phyloP scores from a whole-genome alignment of 2,329 filamentous ascomycete species.

The Neurospora sp. region DNA sequence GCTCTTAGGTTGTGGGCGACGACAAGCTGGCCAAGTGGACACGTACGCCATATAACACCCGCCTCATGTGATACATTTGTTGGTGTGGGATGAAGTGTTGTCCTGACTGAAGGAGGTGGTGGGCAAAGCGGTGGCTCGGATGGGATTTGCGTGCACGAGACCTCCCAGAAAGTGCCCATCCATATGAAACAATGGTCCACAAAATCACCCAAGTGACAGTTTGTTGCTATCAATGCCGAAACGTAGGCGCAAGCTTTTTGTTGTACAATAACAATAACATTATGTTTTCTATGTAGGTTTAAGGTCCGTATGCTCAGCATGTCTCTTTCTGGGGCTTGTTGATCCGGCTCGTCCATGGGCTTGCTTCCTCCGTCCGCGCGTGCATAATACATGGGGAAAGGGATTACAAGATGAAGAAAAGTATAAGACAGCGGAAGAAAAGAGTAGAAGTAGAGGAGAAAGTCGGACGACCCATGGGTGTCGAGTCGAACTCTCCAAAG shows the following conservation, averaged over 20 bases:
- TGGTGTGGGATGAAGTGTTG: not conserved
- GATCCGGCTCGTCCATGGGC: not conserved
- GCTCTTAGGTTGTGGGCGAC: not conserved
- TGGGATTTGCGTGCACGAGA: not conserved
- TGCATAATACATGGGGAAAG: not conserved
- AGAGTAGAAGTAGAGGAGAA: not conserved
- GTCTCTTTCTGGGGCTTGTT: not conserved
- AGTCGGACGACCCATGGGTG: not conserved
- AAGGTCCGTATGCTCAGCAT: not conserved
- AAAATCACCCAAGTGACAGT: not conserved
- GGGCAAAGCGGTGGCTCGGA: not conserved
- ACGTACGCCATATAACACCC: too few relatives aligned
- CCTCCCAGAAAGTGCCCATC: too few relatives aligned
- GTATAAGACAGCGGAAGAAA: conserved; percentile 1
- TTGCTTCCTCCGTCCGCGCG: not conserved
- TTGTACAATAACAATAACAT: not conserved
- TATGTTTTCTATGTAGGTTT: not conserved
- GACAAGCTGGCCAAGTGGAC: not conserved
- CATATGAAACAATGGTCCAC: not conserved
- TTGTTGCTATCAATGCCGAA: not conserved
- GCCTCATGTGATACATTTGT: too few relatives aligned
- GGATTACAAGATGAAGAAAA: not conserved
- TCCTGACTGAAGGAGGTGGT: not conserved
- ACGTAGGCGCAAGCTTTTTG: not conserved
- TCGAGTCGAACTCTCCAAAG: not conserved